Evolutionary conservation across 768 basidiomycete genomes (phyloP), one percentile per base, ranked within the genome.

Genomic region (Aureoboletus auriporus): DNA sequence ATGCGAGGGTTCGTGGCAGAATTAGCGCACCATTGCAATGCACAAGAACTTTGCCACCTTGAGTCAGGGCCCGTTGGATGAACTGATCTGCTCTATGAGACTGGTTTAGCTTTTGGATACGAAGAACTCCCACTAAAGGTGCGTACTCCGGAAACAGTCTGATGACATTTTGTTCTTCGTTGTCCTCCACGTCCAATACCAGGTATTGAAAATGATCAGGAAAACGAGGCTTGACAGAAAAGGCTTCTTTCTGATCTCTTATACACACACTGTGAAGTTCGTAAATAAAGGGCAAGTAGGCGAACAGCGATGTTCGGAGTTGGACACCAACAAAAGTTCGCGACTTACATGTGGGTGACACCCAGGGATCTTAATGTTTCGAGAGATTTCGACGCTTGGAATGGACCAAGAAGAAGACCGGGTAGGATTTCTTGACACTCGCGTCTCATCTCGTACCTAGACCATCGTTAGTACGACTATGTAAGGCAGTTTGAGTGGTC

Each of bases 121-220:
- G 12, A 39, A 16, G 23, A 44, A 11, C 27, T 9, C 20, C 20
- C 20, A 23, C 5, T 17, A 5, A 28, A 48, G 26, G 16, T 26
- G 71, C 80, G 47, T 54, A 93, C 93, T 66, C 63, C n/a, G 93
- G 93, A 67, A 95, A 95, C 37, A 93, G 70, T 26, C 89, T 77
- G 57, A 96, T 95, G 35, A 96, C 76, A 63, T 96, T 96, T 70
- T 96, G 93, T 62, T 95, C 93, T 65, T 94, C 92, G 55, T 82
- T 91, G 65, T 96, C 93, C 63, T 92, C 79, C 26, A 96, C 89
- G 63, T 94, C 86, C 30, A 95, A 72, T 1, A 83, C 82, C 61
- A 92, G 66, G 65, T 96, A 96, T 34, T 63, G 59, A 69, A 94
- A 91, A 17, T 79, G 71, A 0, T 86, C 86, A 3, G 84, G 84